Percentiles rank a stretch among this genome's conserved stretches.
phyloP scores from a whole-genome alignment of 2,329 filamentous ascomycete species.

The Diaporthe nobilis region DNA sequence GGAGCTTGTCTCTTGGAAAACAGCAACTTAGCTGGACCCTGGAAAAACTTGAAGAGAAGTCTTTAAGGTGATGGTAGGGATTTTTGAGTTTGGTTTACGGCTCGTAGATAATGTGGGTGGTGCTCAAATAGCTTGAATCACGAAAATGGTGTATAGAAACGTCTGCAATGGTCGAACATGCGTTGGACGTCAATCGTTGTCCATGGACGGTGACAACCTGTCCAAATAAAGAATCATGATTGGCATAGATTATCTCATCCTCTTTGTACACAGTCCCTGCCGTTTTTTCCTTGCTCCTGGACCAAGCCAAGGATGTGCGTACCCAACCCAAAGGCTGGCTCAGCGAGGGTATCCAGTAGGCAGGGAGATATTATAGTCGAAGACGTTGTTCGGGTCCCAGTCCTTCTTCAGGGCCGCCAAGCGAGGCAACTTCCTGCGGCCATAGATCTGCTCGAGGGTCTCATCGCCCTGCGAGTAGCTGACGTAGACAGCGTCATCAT shows the following conservation, averaged over 20 bases:
- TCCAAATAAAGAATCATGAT: not conserved
- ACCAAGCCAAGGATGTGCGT: not conserved
- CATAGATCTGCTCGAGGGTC: not conserved
- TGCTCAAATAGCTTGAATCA: too few relatives aligned
- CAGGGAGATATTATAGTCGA: not conserved
- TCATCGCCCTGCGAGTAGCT: not conserved
- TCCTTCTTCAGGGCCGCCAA: not conserved
- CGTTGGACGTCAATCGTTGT: too few relatives aligned
- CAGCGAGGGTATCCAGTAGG: not conserved
- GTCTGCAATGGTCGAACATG: too few relatives aligned
- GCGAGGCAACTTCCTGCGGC: not conserved
- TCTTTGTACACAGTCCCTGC: not conserved
- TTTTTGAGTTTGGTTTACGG: too few relatives aligned
- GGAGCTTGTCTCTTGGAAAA: not conserved
- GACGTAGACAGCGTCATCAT: not conserved
- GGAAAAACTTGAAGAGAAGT: too few relatives aligned
- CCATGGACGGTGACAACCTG: not conserved
- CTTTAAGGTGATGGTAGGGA: too few relatives aligned
- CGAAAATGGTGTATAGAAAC: too few relatives aligned
- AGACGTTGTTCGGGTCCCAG: not conserved
- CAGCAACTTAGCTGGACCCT: not conserved
- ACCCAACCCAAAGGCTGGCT: not conserved
- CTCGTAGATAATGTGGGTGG: too few relatives aligned
- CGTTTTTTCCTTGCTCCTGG: not conserved
- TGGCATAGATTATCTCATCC: not conserved